Percentiles rank a stretch among this genome's conserved stretches.
These are phyloP conservation scores for Sporisorium reilianum DNA, from an alignment of 1,284 basidiomycete genomes.

Conservation along the genomic window DNA sequence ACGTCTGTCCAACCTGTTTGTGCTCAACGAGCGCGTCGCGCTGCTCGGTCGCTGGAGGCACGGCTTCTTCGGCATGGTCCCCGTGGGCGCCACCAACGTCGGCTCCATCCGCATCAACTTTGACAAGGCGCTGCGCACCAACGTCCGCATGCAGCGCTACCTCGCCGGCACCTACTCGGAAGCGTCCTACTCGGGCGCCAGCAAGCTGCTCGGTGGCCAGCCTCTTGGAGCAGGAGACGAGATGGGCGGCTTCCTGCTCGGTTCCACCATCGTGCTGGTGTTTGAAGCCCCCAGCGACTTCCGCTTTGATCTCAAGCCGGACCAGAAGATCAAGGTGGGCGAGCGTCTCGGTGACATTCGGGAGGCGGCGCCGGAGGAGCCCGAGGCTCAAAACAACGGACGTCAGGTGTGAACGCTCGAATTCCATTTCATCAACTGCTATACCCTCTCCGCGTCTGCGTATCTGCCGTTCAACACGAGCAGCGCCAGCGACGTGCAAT, in stretches of 20 bases:
- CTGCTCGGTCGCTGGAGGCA: conserved; percentile 94
- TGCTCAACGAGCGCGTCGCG: conserved; percentile 96
- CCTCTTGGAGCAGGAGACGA: conserved; percentile 88
- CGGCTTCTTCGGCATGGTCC: conserved; percentile 97
- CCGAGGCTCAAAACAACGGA: conserved; percentile 22
- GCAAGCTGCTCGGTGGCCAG: conserved; percentile 82
- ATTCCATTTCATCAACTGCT: conserved; percentile 6
- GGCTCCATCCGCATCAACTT: conserved; percentile 97
- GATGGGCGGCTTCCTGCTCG: conserved; percentile 96
- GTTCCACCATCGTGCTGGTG: conserved; percentile 94
- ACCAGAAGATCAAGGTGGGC: conserved; percentile 90
- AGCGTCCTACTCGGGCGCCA: conserved; percentile 73
- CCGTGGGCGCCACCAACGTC: conserved; percentile 97
- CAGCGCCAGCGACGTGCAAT: background rate
- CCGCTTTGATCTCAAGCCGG: conserved; percentile 82
- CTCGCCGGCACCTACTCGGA: conserved; percentile 86
- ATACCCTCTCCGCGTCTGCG: conserved; percentile 22
- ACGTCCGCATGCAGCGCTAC: conserved; percentile 55
- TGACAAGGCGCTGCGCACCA: conserved; percentile 77
- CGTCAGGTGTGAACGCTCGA: conserved; percentile 20
- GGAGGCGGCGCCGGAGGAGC: conserved; percentile 14
- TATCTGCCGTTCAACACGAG: conserved; percentile 32
- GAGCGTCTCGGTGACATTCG: conserved; percentile 73
- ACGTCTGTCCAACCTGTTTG: conserved; percentile 91
- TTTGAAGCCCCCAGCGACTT: conserved; percentile 93